Base-by-base conservation (phyloP, 257 asterid species). In the Scutellaria galericulata region DNA sequence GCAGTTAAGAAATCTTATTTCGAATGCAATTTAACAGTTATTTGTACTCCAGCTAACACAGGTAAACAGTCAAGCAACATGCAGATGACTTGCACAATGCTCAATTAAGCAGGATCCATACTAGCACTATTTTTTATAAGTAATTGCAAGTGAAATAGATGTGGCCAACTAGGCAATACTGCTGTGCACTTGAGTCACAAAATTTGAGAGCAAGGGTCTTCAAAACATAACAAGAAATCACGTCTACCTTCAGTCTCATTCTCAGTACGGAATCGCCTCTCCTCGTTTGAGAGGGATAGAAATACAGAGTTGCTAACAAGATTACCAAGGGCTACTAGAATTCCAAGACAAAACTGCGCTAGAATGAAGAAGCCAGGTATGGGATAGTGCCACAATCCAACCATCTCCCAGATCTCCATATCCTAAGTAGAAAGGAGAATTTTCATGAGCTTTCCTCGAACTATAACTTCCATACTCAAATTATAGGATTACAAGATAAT, bases 351-450 rank as follows among this genome's bases (percentile, higher is more conserved):
- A 74, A 88, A 91, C 77, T 95, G 99, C 68, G 98, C 97, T 44
- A 95, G 89, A 69, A 95, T 86, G 81, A 92, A 95, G 82, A 95
- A 90, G 20, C 97, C 97, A 71, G 99, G 99, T 77, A 92, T 95
- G 13, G 99, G 92, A 86, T 95, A 95, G 77, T 83, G 99, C 99
- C 99, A 95, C 72, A 95, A 72, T 74, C 99, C 99, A 80, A 95
- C 86, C 97, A 87, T 90, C 87, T 95, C 99, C 99, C 99, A 95
- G 64, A 88, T 87, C 84, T 89, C 92, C 96, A 91, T 92, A 80
- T 95, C 98, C 99, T 95, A 84, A 55, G 45, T 47, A 63, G 59
- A 64, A 71, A 77, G 56, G 22, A 60, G 48, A 76, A 39, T 20
- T 45, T 68, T 8, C 22, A 77, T 70, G 58, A 87, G 67, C 42